These are phyloP conservation scores for Achaetomiella virescens DNA, from an alignment of 495 filamentous ascomycete species.

Conservation along the genomic window DNA sequence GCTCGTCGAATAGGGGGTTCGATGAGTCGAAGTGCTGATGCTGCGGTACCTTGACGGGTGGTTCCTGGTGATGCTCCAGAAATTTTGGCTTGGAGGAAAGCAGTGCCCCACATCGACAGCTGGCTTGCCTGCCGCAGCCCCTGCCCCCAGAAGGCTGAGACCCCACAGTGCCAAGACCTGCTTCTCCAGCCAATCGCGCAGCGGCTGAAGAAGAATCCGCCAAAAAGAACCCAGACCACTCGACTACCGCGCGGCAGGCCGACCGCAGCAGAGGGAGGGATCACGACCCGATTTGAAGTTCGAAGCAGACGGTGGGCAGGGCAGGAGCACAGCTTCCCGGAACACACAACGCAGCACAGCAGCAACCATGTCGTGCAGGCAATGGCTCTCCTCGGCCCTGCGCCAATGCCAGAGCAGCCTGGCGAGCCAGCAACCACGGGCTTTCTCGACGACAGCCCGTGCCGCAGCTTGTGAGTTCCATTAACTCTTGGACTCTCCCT, in stretches of 20 bases:
- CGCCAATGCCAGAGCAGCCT: constrained; percentile 8
- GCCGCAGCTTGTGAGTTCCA: constrained; percentile 9
- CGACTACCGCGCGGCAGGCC: not conserved
- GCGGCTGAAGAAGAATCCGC: not conserved
- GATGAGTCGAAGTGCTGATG: not conserved
- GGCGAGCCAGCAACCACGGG: constrained; percentile 2
- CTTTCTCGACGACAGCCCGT: constrained; percentile 13
- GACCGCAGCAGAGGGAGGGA: not conserved
- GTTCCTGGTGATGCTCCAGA: not conserved
- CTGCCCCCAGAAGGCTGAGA: not conserved
- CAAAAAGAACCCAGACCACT: not conserved
- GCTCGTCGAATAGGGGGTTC: not conserved
- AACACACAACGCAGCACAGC: not conserved
- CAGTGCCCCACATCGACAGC: constrained; percentile 15
- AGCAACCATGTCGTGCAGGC: constrained; percentile 14
- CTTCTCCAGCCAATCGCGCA: constrained; percentile 4
- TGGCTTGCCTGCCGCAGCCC: constrained; percentile 11
- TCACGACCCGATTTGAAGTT: not conserved
- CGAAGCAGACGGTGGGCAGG: not conserved
- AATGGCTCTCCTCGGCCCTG: constrained; percentile 11
- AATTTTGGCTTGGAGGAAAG: constrained; percentile 13
- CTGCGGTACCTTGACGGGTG: constrained; percentile 1
- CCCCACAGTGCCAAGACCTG: not conserved
- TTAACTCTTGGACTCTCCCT: not conserved
- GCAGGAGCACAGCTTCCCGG: not conserved